Conservation (phyloP, 345 rosid genomes). For the Leavenworthia alabamica region DNA sequence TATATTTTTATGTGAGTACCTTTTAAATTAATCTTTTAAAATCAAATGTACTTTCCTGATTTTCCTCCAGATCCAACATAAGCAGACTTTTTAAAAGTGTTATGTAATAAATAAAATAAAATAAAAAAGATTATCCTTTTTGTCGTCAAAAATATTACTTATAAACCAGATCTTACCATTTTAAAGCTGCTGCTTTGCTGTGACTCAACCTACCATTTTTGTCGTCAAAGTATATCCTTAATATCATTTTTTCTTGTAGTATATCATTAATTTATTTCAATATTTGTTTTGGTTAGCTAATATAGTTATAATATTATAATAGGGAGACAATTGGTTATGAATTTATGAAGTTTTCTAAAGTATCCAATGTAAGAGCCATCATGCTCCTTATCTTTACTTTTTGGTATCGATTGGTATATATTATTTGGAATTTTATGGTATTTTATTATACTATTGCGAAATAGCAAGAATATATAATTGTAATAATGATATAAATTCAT, state of each 20-base stretch:
- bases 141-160: no score
- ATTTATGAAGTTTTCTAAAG: not conserved
- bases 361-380: conserved; percentile 25
- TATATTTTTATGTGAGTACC: not conserved
- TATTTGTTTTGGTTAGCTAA: not conserved
- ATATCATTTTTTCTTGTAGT: no score
- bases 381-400: conserved; percentile 23
- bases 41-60: not conserved
- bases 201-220: no score
- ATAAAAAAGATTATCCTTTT: not conserved
- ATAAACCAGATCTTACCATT: not conserved
- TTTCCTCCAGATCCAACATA: conserved; percentile 4
- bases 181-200: conserved; percentile 1
- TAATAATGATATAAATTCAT: not conserved
- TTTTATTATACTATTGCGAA: not conserved
- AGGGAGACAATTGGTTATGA: no score
- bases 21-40: not conserved
- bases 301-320: conserved; percentile 1
- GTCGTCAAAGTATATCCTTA: no score
- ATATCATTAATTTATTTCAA: not conserved
- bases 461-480: not conserved
- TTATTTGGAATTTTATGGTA: conserved; percentile 13
- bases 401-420: conserved; percentile 10
- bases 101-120: not conserved
- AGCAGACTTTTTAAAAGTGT: not conserved